phyloP scores from a whole-genome alignment of 164 flowering plant species.

The Stephania cephalantha region DNA sequence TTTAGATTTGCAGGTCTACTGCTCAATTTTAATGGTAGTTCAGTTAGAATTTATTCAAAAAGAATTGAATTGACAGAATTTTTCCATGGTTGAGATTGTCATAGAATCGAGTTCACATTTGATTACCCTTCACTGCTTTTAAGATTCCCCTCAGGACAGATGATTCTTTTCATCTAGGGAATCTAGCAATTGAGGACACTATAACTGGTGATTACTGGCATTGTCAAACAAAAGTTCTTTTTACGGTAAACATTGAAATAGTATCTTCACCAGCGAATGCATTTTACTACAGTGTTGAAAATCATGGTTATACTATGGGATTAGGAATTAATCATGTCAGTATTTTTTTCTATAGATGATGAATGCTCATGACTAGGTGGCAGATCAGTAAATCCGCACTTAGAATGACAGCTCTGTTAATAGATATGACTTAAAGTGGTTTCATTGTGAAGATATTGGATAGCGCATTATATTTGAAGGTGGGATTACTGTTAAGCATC shows the following conservation, averaged over 20 bases:
- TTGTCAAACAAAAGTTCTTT: neutral
- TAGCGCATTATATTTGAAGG: neutral
- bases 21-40: too few species aligned
- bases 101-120: too few species aligned
- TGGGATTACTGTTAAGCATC: neutral
- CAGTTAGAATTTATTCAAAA: too few species aligned
- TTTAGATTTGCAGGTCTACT: too few species aligned
- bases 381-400: neutral
- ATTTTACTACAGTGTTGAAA: neutral
- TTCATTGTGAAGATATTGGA: neutral
- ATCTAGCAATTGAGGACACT: too few species aligned
- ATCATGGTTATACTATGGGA: neutral
- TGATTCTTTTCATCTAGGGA: too few species aligned
- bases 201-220: neutral
- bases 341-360: too few species aligned
- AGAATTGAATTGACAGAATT: too few species aligned
- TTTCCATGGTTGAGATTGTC: too few species aligned
- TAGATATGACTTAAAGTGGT: neutral
- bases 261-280: neutral
- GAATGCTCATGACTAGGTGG: neutral
- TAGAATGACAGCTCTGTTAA: neutral
- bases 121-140: too few species aligned
- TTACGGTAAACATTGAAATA: neutral
- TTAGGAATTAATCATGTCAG: neutral
- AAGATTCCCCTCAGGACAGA: too few species aligned